Base-by-base conservation (phyloP, 2,329 filamentous ascomycete genomes). In the Fusarium equiseti region DNA sequence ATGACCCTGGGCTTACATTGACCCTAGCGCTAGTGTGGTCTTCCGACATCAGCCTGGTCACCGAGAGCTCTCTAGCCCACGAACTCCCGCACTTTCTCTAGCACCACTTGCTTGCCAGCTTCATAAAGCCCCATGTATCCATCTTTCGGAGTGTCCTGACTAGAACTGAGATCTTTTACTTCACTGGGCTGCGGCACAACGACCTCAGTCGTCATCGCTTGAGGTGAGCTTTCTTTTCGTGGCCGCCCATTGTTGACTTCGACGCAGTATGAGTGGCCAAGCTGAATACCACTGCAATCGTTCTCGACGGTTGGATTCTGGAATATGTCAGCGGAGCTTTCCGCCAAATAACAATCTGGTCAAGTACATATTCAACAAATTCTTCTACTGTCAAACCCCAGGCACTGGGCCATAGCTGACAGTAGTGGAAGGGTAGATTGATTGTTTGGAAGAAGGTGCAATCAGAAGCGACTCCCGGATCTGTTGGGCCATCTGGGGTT, bases 1-100 rank as follows among this genome's bases (percentile, higher is more conserved):
- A 32, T 16, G 31, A 32, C 7, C 16, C 31, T 9, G 31, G 31
- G 31, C 31, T 35, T 4, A 18, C 4, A 16, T 35, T 35, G 15
- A 16, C 7, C 31, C 31, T 8, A 35, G 4, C 3, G 2, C n/a
- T n/a, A n/a, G n/a, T n/a, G n/a, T 35, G 32, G 15, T 0, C 8
- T 10, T 9, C 5, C 4, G 5, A 5, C 16, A 35, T 10, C 3
- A 6, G 3, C 10, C 32, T 2, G 1, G 16, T 35, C 32, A 2
- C 32, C 5, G 8, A 4, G 15, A 35, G 1, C 15, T 18, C 8
- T 32, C 15, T 32, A 16, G 4, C 9, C 15, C 15, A 35, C 1
- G 0, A 18, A 16, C 31, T 32, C 31, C 16, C 31, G 4, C 8
- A 0, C 2, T 35, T 35, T 1, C 10, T 8, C 32, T 35, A 35